Conservation (phyloP, 768 basidiomycete genomes). For the Pleurotus djamor region DNA sequence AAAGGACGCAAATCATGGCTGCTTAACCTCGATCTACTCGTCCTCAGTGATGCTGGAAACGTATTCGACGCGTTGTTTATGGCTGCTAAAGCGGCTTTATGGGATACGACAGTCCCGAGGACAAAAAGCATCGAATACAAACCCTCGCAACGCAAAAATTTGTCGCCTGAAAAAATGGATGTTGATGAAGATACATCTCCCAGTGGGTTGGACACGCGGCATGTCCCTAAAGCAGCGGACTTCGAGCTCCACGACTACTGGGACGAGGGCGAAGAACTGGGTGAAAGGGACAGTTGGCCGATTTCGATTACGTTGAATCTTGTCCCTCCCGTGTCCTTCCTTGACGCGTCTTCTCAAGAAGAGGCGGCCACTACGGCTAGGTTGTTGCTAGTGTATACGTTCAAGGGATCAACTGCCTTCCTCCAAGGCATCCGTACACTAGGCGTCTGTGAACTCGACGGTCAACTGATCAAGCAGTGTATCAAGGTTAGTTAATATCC, state of each 20-base stretch:
- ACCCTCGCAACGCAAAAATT: conserved; percentile 18
- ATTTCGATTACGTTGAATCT: conserved; percentile 77
- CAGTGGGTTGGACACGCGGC: conserved; percentile 57
- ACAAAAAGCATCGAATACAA: conserved; percentile 74
- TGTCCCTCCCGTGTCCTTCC: conserved; percentile 63
- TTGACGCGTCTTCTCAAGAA: conserved; percentile 75
- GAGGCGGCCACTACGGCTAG: conserved; percentile 64
- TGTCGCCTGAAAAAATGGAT: conserved; percentile 38
- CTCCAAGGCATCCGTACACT: conserved; percentile 66
- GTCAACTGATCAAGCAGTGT: conserved; percentile 45
- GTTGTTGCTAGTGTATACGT: conserved; percentile 65
- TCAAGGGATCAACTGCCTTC: conserved; percentile 33
- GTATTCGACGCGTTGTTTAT: conserved; percentile 77
- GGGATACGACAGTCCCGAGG: conserved; percentile 77
- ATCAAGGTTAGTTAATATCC: conserved; percentile 42
- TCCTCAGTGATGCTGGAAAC: conserved; percentile 76
- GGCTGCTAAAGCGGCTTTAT: conserved; percentile 75
- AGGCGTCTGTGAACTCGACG: conserved; percentile 58
- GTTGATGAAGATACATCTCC: conserved; percentile 39
- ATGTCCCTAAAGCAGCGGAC: conserved; percentile 56
- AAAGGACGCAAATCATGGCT: conserved; percentile 69
- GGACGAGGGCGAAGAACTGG: conserved; percentile 76
- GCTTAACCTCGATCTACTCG: conserved; percentile 70
- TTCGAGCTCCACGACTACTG: conserved; percentile 88
- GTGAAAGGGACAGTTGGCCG: conserved; percentile 67